Percentiles rank a stretch among this genome's conserved stretches.
phyloP scores from a whole-genome alignment of 257 asterid species.

The Ligustrum vulgare region DNA sequence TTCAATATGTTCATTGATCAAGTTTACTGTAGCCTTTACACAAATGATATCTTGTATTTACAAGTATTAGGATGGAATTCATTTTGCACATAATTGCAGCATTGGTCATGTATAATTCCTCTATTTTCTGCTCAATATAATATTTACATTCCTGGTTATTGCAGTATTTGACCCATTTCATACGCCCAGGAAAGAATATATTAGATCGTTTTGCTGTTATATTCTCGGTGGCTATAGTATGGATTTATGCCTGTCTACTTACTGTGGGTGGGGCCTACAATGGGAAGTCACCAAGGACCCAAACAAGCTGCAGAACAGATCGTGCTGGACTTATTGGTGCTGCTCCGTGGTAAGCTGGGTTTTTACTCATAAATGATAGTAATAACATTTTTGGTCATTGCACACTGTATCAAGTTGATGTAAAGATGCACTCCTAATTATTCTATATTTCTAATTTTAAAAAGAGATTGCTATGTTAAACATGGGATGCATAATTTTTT shows the following conservation, averaged over 20 bases:
- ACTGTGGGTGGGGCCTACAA: constrained; percentile 22
- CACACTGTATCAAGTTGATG: too few relatives aligned
- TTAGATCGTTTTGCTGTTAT: constrained; percentile 16
- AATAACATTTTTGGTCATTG: too few relatives aligned
- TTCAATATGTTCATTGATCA: neutral
- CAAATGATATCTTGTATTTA: neutral
- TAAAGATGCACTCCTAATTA: too few relatives aligned
- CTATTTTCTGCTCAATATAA: neutral
- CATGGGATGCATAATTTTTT: too few relatives aligned
- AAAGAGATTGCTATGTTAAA: too few relatives aligned
- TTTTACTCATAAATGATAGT: neutral
- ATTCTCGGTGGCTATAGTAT: constrained; percentile 14
- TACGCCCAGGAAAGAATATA: constrained; percentile 18
- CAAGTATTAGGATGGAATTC: neutral
- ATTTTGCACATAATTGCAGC: neutral
- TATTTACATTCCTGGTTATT: neutral
- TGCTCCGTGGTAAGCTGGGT: constrained; percentile 21
- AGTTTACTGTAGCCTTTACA: neutral
- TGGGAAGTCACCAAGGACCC: constrained; percentile 19
- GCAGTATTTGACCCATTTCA: constrained; percentile 16
- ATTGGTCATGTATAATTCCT: neutral
- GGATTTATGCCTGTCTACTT: constrained; percentile 12
- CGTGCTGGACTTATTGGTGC: constrained; percentile 21
- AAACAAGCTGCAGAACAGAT: constrained; percentile 17
- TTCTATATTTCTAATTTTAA: too few relatives aligned